phyloP scores from a whole-genome alignment of 768 basidiomycete genomes.

The Phlegmacium glaucopus region DNA sequence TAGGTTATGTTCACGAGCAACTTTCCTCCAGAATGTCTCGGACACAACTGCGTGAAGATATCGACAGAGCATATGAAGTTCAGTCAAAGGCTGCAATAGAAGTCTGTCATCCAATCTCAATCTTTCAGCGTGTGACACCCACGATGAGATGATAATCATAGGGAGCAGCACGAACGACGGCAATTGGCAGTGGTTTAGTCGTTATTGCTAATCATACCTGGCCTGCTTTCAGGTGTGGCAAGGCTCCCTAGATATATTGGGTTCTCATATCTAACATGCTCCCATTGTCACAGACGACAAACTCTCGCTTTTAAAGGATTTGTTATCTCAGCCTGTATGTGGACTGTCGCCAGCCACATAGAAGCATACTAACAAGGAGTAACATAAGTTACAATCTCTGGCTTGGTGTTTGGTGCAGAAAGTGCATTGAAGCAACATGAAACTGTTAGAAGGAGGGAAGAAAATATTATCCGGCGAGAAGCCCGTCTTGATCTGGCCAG shows the following conservation, averaged over 20 bases:
- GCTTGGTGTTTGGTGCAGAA: conserved; percentile 75
- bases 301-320: conserved; percentile 81
- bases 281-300: conserved; percentile 51
- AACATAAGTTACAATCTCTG: conserved; percentile 52
- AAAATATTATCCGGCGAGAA: conserved; percentile 66
- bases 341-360: conserved; percentile 2
- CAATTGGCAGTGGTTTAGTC: conserved; percentile 56
- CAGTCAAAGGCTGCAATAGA: conserved; percentile 57
- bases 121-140: conserved; percentile 7
- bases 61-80: conserved; percentile 54
- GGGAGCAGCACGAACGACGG: conserved; percentile 52
- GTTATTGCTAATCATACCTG: conserved; percentile 66
- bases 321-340: conserved; percentile 67
- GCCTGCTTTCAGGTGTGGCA: conserved; percentile 63
- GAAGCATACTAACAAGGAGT: neutral
- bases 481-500: conserved; percentile 74
- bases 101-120: conserved; percentile 32
- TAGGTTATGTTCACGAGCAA: no score
- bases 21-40: conserved; percentile 26
- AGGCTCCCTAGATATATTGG: neutral
- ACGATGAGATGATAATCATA: conserved; percentile 19
- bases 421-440: conserved; percentile 72
- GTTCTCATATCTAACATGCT: neutral
- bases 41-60: conserved; percentile 47
- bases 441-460: conserved; percentile 57